A percentile compares a stretch with the other conserved stretches of the same genome.
Evolutionary conservation across 495 filamentous ascomycete genomes (phyloP).

Genomic region (Penicillium tannophilum): DNA sequence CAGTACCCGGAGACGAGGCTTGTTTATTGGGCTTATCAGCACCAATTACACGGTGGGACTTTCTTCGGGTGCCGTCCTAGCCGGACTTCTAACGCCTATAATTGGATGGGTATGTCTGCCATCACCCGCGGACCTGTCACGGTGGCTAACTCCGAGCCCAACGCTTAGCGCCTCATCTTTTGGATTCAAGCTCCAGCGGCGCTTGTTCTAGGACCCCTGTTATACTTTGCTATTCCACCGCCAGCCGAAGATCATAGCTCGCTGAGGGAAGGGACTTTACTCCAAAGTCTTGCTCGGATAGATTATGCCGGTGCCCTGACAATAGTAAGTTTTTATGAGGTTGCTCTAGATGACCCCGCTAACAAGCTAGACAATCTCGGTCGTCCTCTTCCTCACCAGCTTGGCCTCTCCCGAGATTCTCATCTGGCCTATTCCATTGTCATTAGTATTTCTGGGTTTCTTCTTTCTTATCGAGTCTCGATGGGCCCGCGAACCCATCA

Average conservation of each 20-base stretch:
- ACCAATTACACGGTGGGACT: constrained; percentile 69
- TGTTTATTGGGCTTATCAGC: constrained; percentile 70
- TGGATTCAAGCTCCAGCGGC: constrained; percentile 63
- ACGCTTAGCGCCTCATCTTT: constrained; percentile 63
- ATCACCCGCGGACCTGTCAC: not conserved
- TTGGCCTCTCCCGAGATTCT: constrained; percentile 61
- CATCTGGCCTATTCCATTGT: constrained; percentile 58
- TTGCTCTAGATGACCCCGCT: constrained; percentile 14
- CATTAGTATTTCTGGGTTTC: constrained; percentile 48
- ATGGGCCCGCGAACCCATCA: constrained; percentile 63
- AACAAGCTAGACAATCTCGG: constrained; percentile 42
- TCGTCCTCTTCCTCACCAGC: constrained; percentile 66
- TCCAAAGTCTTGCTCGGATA: constrained; percentile 57
- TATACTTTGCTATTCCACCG: constrained; percentile 61
- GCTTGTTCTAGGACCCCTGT: constrained; percentile 55
- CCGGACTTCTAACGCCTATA: constrained; percentile 60
- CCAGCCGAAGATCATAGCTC: constrained; percentile 29
- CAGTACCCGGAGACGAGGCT: constrained; percentile 60
- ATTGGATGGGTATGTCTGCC: constrained; percentile 67
- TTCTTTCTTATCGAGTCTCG: constrained; percentile 64
- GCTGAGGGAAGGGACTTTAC: constrained; percentile 26
- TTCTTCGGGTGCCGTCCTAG: constrained; percentile 68
- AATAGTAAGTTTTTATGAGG: constrained; percentile 50
- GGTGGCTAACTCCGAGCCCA: not conserved
- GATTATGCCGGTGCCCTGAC: constrained; percentile 70